Conservation (phyloP, 768 basidiomycete genomes). For the Termitomyces heimii region DNA sequence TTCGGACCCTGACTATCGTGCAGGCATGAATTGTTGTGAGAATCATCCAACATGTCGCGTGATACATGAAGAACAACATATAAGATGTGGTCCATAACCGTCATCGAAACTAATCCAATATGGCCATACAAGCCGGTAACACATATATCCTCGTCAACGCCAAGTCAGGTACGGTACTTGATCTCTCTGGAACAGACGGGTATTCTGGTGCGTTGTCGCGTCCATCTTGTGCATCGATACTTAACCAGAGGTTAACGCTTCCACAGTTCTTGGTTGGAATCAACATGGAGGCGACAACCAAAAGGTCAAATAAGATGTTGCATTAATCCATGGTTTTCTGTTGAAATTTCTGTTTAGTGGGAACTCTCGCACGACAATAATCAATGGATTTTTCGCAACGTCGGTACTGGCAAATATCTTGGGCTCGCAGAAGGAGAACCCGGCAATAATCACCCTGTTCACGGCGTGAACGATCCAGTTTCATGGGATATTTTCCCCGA, state of each 20-base stretch:
- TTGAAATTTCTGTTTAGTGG: conserved; percentile 14
- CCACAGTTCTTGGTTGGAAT: conserved; percentile 35
- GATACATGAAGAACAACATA: background rate
- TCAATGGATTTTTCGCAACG: conserved; percentile 17
- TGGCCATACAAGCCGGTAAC: conserved; percentile 12
- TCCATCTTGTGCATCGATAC: background rate
- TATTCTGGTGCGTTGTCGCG: conserved; percentile 21
- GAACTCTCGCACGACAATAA: conserved; percentile 3
- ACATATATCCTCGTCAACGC: conserved; percentile 16
- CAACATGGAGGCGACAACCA: conserved; percentile 38
- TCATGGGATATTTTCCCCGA: conserved; percentile 19
- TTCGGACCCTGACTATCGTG: background rate
- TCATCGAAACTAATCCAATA: conserved; percentile 1
- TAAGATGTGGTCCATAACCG: background rate
- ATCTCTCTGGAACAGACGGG: conserved; percentile 43
- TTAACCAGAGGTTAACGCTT: background rate
- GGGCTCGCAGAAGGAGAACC: conserved; percentile 5
- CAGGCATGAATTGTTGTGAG: background rate
- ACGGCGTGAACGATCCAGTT: conserved; percentile 10
- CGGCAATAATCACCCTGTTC: conserved; percentile 6
- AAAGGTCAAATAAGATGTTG: conserved; percentile 20
- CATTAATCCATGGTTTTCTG: background rate
- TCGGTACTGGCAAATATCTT: conserved; percentile 13
- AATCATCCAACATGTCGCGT: background rate
- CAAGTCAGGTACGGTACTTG: conserved; percentile 35